Conservation (phyloP, 495 filamentous ascomycete genomes). For the Cryomyces minteri region DNA sequence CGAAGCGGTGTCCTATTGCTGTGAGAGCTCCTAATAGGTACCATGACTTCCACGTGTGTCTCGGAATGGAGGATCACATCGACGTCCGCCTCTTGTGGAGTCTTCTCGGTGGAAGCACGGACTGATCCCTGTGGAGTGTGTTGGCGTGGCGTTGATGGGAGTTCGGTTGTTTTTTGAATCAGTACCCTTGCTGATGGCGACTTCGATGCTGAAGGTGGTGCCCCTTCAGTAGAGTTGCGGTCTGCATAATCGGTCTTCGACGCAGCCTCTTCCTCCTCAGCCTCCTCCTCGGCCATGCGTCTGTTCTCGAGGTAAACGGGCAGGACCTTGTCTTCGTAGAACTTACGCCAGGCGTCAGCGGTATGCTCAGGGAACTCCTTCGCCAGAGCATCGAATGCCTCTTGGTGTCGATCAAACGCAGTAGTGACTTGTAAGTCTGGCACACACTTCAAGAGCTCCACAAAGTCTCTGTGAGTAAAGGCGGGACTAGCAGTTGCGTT, state of each 20-base stretch:
- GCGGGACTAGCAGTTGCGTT: no score
- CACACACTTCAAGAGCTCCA: constrained; percentile 3
- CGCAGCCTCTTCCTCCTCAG: not conserved
- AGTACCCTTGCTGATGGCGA: not conserved
- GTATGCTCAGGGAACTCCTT: constrained; percentile 2
- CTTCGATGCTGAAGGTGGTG: not conserved
- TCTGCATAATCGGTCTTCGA: not conserved
- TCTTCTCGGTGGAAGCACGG: no score
- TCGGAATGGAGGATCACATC: no score
- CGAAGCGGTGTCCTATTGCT: no score
- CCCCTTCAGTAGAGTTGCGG: not conserved
- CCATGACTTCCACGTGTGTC: no score
- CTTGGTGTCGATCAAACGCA: not conserved
- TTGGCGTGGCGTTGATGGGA: not conserved
- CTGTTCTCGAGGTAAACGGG: constrained; percentile 4
- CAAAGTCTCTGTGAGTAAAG: constrained; percentile 2
- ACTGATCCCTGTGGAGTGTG: no score
- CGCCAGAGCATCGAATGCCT: constrained; percentile 8
- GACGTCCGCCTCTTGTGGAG: no score
- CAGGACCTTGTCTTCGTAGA: constrained; percentile 5
- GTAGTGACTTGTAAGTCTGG: constrained; percentile 4
- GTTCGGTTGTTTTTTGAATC: not conserved
- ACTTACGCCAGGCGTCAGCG: constrained; percentile 5
- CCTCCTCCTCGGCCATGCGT: not conserved
- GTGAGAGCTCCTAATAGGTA: no score